Base-by-base conservation (phyloP, 768 basidiomycete species). In the Suillus alpinus region DNA sequence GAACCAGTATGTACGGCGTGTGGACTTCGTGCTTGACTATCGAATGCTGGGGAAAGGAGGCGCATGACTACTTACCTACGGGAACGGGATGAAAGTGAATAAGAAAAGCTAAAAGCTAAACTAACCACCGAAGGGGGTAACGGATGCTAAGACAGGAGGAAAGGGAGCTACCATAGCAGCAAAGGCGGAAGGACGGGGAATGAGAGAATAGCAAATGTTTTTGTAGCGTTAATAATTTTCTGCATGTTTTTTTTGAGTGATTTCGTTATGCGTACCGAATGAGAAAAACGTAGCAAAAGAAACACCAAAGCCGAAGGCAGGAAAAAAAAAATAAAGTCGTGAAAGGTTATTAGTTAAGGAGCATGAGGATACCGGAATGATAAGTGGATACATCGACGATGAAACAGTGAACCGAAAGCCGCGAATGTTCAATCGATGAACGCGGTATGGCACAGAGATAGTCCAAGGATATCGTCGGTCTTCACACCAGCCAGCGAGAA, bases 11-110 rank as follows among this genome's bases (percentile, higher is more conserved):
- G 53, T 39, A 39, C 26, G 26, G 37, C 16, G 1, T 26, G 14
- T 37, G 36, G 55, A 29, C 60, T 59, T 55, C 52, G 36, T 58
- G 62, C 61, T 62, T 58, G 31, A 29, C 60, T 55, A 39, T 40
- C 6, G 53, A 55, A 39, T 55, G 53, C 53, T 29, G 12, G 6
- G 6, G 6, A 26, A 55, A 26, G 53, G 53, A 23, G 36, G 53
- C 67, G 73, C 76, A 76, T 75, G 75, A 72, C 77, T 82, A 83
- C 79, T 78, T 80, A 80, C 79, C 74, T 80, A 79, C 63, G 63
- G 68, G 59, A 56, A 47, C 39, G 63, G 62, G 65, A 59, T 64
- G 52, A 65, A 62, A 60, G 65, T 64, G 66, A 66, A 66, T 67
- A 66, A 65, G 68, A 58, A 62, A 65, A 66, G 62, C 62, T 59